These are phyloP conservation scores for Pseudocercospora pini-densiflorae DNA, from an alignment of 2,329 filamentous ascomycete genomes.

Conservation along the genomic window DNA sequence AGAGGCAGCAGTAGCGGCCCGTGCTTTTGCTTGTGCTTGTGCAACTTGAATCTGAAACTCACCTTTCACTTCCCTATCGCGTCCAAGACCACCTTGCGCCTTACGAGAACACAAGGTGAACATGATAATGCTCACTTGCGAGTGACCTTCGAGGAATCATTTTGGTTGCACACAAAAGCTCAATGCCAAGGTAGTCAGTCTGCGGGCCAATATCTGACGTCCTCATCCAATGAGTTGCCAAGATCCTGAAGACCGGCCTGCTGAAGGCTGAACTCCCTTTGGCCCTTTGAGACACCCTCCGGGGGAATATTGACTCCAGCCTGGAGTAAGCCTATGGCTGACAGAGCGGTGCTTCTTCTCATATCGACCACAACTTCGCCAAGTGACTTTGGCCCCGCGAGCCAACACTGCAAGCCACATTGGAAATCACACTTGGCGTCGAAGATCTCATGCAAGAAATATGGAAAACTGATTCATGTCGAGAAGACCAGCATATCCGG, in stretches of 20 bases:
- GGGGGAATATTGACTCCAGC: background rate
- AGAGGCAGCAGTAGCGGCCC: background rate
- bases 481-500: background rate
- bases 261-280: background rate
- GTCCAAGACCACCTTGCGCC: background rate
- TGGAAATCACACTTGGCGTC: background rate
- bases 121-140: background rate
- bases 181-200: background rate
- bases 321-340: background rate
- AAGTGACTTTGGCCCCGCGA: background rate
- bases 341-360: background rate
- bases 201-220: background rate
- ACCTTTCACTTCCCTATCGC: background rate
- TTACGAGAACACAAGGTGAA: background rate
- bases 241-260: background rate
- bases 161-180: background rate
- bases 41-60: background rate
- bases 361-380: background rate
- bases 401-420: background rate
- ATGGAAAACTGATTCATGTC: background rate
- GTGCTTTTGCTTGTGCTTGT: background rate
- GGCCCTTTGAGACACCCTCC: background rate
- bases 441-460: slow-evolving; percentile 1
- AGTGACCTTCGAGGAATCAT: background rate
- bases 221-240: background rate